phyloP scores from a whole-genome alignment of 768 basidiomycete genomes.

The Leccinum boreale region DNA sequence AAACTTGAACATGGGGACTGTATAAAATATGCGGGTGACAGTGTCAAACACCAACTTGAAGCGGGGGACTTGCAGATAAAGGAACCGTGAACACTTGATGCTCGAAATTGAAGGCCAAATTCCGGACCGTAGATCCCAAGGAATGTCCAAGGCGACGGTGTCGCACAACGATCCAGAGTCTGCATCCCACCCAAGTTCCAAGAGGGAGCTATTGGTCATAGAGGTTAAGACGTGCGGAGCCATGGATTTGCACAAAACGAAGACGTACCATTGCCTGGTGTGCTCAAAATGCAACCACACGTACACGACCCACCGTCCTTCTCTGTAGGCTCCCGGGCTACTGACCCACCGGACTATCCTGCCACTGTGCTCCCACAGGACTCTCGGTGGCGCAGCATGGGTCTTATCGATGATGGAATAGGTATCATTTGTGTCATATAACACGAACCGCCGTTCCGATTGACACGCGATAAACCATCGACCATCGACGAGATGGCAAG shows the following conservation, averaged over 20 bases:
- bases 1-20: background rate
- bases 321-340: background rate
- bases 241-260: no score
- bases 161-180: no score
- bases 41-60: background rate
- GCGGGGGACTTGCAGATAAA: background rate
- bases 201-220: no score
- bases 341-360: background rate
- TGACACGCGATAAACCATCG: background rate
- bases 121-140: no score
- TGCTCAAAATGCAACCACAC: background rate
- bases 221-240: background rate
- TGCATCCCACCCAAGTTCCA: no score
- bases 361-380: background rate
- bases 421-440: no score
- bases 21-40: background rate
- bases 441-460: background rate
- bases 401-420: no score
- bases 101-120: no score
- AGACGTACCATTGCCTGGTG: background rate
- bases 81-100: background rate
- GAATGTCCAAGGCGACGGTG: no score
- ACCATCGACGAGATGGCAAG: background rate
- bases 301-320: background rate
- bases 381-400: background rate